A percentile compares a stretch with the other conserved stretches of the same genome.
These are phyloP conservation scores for Bryopsis sp. DNA, from an alignment of 139 green algal genomes.

Conservation along the genomic window DNA sequence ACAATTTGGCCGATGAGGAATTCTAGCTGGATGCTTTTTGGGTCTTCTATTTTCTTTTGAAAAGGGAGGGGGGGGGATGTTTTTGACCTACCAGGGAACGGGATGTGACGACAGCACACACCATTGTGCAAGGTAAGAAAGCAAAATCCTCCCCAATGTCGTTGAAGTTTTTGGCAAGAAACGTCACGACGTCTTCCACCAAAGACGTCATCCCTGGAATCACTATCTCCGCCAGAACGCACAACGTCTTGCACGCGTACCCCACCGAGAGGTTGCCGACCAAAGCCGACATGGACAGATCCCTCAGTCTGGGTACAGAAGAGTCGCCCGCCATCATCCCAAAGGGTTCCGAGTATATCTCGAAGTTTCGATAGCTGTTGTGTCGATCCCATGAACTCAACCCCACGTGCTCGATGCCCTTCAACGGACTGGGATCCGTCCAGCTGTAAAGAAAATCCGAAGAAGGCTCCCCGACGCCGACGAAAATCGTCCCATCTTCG, in stretches of 20 bases:
- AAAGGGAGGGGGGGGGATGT: no score
- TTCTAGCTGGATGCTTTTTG: no score
- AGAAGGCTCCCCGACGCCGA: constrained; percentile 39
- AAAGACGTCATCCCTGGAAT: background rate
- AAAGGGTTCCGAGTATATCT: constrained; percentile 22
- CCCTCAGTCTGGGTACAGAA: background rate
- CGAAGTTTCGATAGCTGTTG: constrained; percentile 61
- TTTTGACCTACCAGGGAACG: no score
- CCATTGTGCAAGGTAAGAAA: no score
- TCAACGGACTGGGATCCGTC: constrained; percentile 38
- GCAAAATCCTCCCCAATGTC: background rate
- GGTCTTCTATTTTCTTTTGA: no score
- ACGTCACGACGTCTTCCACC: background rate
- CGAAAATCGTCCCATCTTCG: constrained; percentile 35
- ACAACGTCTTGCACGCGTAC: background rate
- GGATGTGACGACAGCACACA: no score
- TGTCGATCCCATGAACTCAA: constrained; percentile 82
- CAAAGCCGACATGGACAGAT: background rate
- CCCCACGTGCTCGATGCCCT: constrained; percentile 44
- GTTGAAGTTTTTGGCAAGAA: background rate
- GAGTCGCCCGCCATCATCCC: background rate
- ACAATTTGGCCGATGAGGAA: no score
- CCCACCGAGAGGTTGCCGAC: background rate
- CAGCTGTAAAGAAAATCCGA: constrained; percentile 29
- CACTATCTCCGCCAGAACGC: background rate